Conservation (phyloP, 495 filamentous ascomycete species). For the Penicillium paradoxum region DNA sequence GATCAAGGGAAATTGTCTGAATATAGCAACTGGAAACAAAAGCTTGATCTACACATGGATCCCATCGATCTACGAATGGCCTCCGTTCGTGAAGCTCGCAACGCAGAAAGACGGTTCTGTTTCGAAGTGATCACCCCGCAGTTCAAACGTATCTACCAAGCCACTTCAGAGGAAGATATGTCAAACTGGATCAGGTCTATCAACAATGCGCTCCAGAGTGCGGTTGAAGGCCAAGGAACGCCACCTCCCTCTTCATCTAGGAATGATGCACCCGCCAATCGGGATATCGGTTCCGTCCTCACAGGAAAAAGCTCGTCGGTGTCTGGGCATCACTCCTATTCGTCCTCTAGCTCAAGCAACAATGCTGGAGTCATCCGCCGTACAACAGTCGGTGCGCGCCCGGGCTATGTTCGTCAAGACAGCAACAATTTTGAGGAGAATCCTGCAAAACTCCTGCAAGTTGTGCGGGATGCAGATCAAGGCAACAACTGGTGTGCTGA, state of each 20-base stretch:
- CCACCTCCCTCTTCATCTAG: conserved; percentile 38
- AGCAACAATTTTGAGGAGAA: conserved; percentile 73
- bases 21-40: conserved; percentile 99
- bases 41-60: conserved; percentile 93
- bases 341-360: conserved; percentile 37
- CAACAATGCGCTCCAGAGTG: conserved; percentile 95
- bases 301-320: conserved; percentile 89
- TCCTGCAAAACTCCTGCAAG: conserved; percentile 76
- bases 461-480: conserved; percentile 83
- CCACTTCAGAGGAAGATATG: conserved; percentile 97
- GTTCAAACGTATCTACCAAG: conserved; percentile 95
- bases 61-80: conserved; percentile 97
- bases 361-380: conserved; percentile 64
- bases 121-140: conserved; percentile 98
- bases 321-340: conserved; percentile 53
- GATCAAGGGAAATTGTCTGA: conserved; percentile 95
- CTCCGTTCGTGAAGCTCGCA: conserved; percentile 90
- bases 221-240: conserved; percentile 73
- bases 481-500: conserved; percentile 95
- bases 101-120: conserved; percentile 91
- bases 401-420: conserved; percentile 62
- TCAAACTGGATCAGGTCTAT: conserved; percentile 93
- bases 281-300: conserved; percentile 85
- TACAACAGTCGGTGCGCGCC: conserved; percentile 85
- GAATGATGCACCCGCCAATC: conserved; percentile 54